phyloP scores from a whole-genome alignment of 495 filamentous ascomycete species.

The Penicillium egyptiacum region DNA sequence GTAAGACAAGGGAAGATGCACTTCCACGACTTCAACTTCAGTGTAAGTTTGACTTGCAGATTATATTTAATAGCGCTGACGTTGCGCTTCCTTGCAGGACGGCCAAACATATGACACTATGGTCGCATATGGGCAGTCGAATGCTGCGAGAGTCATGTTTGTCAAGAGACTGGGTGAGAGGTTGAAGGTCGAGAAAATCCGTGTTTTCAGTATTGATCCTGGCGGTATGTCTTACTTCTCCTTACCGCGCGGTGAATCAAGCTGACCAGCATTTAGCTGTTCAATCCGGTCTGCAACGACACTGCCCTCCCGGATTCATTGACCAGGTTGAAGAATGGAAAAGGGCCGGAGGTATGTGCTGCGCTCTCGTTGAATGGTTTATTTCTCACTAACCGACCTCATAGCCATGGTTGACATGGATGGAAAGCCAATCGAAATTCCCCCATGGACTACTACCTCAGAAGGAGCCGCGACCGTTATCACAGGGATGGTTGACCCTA shows the following conservation, averaged over 20 bases:
- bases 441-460: conserved; percentile 17
- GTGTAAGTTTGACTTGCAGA: conserved; percentile 7
- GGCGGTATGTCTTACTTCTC: conserved; percentile 15
- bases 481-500: conserved; percentile 27
- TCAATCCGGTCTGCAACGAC: conserved; percentile 17
- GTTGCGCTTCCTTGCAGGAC: conserved; percentile 5
- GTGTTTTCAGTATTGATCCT: conserved; percentile 25
- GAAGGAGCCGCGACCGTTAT: conserved; percentile 26
- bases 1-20: conserved; percentile 14
- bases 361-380: background rate
- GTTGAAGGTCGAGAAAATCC: conserved; percentile 18
- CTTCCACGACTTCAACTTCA: conserved; percentile 22
- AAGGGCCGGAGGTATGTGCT: conserved; percentile 14
- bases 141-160: conserved; percentile 25
- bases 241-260: background rate
- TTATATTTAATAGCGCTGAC: background rate
- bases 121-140: conserved; percentile 22
- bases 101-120: conserved; percentile 18
- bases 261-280: conserved; percentile 14
- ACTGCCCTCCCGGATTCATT: conserved; percentile 11
- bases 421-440: conserved; percentile 14
- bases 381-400: background rate
- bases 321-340: conserved; percentile 13
- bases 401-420: conserved; percentile 19
- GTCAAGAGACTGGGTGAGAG: conserved; percentile 21